Evolutionary conservation across 108 stramenopile species (phyloP).

Genomic region (Nitzschia putrida): DNA sequence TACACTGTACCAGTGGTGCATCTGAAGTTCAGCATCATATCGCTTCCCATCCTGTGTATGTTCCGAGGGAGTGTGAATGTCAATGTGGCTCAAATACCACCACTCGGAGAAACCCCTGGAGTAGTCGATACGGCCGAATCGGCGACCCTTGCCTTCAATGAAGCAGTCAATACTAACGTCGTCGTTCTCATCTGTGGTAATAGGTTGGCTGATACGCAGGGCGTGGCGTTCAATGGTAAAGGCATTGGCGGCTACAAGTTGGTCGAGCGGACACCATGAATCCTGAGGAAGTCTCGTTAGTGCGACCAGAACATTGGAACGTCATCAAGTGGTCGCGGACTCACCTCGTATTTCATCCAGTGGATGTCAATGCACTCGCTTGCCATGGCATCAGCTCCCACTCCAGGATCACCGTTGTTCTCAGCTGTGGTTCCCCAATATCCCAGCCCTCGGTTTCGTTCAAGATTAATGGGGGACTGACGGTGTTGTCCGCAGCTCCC

Average conservation of each 20-base stretch:
- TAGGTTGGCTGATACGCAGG: constrained; percentile 38
- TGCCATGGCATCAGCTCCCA: constrained; percentile 8
- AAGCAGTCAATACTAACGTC: constrained; percentile 21
- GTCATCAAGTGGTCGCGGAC: not conserved
- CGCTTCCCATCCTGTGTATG: constrained; percentile 52
- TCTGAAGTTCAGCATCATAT: constrained; percentile 52
- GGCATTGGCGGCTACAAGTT: constrained; percentile 26
- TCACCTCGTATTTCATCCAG: constrained; percentile 50
- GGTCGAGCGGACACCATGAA: constrained; percentile 32
- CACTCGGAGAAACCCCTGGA: constrained; percentile 51
- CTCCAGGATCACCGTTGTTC: constrained; percentile 6
- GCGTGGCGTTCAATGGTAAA: constrained; percentile 53
- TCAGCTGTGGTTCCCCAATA: constrained; percentile 3
- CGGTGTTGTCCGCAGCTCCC: constrained; percentile 39
- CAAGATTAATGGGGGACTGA: constrained; percentile 42
- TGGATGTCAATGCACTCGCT: constrained; percentile 45
- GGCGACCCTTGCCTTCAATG: constrained; percentile 8
- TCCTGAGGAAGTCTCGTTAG: constrained; percentile 2
- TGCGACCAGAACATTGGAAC: not conserved
- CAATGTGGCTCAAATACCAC: constrained; percentile 51
- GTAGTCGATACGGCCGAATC: constrained; percentile 47
- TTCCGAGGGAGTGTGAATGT: constrained; percentile 48
- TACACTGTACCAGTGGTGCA: constrained; percentile 46
- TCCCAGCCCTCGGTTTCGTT: constrained; percentile 28
- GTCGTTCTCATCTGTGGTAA: constrained; percentile 18